Evolutionary conservation across 2,329 filamentous ascomycete species (phyloP).

Genomic region (Fusarium chuoi): DNA sequence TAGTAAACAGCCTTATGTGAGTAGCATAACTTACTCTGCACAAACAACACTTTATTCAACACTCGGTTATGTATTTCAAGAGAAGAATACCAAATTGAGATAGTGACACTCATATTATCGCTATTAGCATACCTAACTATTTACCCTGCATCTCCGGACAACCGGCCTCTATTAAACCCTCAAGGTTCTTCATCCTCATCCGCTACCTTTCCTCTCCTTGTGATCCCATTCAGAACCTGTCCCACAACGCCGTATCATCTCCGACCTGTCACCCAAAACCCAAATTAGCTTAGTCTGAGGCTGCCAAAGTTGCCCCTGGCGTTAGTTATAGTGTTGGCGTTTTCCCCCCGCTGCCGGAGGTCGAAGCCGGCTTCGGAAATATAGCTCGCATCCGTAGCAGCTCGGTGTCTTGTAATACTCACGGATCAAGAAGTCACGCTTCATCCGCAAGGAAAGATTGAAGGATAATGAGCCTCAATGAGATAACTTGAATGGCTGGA

Average conservation of each 20-base stretch:
- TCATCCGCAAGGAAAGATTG: background rate
- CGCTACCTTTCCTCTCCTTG: background rate
- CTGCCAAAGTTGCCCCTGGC: conserved; percentile 12
- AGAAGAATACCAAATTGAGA: background rate
- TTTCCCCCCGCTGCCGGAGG: conserved; percentile 1
- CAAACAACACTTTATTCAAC: background rate
- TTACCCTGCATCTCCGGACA: conserved; percentile 3
- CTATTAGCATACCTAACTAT: background rate
- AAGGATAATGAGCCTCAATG: background rate
- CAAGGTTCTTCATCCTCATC: conserved; percentile 26
- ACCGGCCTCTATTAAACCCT: conserved; percentile 7
- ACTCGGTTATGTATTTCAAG: background rate
- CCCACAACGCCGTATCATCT: conserved; percentile 33
- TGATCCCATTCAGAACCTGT: background rate
- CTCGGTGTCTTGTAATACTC: background rate
- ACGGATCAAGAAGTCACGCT: background rate
- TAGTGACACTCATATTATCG: too few species aligned
- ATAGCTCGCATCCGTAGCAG: background rate
- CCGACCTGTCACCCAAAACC: conserved; percentile 12
- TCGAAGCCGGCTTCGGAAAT: conserved; percentile 23
- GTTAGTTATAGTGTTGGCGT: conserved; percentile 16
- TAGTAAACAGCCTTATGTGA: background rate
- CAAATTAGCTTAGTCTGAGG: background rate
- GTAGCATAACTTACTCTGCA: background rate
- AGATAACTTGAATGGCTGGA: background rate